Evolutionary conservation across 768 basidiomycete genomes (phyloP).

Genomic region (Dentipellis sp.): DNA sequence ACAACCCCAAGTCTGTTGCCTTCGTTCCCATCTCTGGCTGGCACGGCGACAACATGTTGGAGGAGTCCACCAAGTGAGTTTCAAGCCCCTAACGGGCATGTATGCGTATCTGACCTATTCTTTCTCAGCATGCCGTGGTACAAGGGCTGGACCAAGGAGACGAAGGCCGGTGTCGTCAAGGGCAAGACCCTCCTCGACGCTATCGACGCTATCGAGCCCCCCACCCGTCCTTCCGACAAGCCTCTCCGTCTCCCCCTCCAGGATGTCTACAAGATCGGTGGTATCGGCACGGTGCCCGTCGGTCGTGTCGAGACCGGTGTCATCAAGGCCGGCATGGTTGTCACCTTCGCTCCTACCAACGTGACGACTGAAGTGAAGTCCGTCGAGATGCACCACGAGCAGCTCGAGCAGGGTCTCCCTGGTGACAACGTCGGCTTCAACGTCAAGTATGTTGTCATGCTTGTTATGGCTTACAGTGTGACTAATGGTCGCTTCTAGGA

Average conservation of each 20-base stretch:
- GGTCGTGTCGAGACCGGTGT: constrained; percentile 99
- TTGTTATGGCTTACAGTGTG: not conserved
- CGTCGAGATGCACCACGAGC: constrained; percentile 99
- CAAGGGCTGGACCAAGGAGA: constrained; percentile 99
- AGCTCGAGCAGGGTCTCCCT: constrained; percentile 87
- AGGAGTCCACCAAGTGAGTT: constrained; percentile 88
- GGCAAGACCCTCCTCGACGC: constrained; percentile 99
- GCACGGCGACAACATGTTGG: constrained; percentile 99
- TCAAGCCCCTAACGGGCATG: not conserved
- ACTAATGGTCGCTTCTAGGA: constrained; percentile 40
- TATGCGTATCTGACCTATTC: not conserved
- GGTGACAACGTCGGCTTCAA: constrained; percentile 99
- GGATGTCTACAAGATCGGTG: constrained; percentile 99
- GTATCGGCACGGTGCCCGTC: constrained; percentile 99
- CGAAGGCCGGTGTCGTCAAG: constrained; percentile 86
- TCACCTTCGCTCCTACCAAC: constrained; percentile 92
- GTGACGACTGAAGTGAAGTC: constrained; percentile 99
- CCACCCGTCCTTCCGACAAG: constrained; percentile 94
- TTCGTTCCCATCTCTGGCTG: constrained; percentile 99
- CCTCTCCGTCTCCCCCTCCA: constrained; percentile 99
- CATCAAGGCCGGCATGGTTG: constrained; percentile 99
- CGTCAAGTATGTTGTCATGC: constrained; percentile 61
- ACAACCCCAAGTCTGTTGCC: constrained; percentile 97
- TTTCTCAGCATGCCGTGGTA: constrained; percentile 89
- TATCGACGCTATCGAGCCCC: constrained; percentile 99